A percentile compares a stretch with the other conserved stretches of the same genome.
phyloP scores from a whole-genome alignment of 257 asterid species.

The Cynanchum wilfordii region DNA sequence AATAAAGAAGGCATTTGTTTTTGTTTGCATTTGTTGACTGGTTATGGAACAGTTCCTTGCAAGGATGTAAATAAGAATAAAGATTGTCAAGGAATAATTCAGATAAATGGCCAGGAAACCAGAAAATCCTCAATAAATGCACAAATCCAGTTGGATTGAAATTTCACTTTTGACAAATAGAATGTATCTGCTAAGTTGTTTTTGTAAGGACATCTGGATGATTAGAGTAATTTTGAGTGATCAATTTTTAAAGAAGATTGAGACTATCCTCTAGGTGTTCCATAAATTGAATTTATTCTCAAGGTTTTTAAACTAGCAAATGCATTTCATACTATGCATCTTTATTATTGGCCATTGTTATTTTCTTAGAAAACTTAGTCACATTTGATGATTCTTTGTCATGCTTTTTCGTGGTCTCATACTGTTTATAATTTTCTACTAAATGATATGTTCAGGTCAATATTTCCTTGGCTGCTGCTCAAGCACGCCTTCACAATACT shows the following conservation, averaged over 20 bases:
- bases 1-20: not conserved
- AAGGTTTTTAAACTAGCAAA: not conserved
- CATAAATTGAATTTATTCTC: not conserved
- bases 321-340: not conserved
- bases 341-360: not conserved
- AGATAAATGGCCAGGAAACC: not conserved
- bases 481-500: constrained; percentile 77
- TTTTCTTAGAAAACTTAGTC: not conserved
- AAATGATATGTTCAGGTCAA: constrained; percentile 49
- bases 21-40: not conserved
- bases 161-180: not conserved
- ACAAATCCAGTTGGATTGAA: not conserved
- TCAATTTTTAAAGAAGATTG: not conserved
- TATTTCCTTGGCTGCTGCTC: constrained; percentile 73
- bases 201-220: not conserved
- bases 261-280: not conserved
- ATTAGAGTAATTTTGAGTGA: not conserved
- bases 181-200: not conserved
- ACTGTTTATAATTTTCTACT: not conserved
- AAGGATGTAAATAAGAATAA: too few relatives aligned
- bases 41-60: not conserved
- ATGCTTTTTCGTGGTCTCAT: constrained; percentile 1
- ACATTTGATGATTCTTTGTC: not conserved
- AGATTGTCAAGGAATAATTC: not conserved
- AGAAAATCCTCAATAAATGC: not conserved